Base-by-base conservation (phyloP, 2,329 filamentous ascomycete species). In the Arthrobotrys entomopaga region DNA sequence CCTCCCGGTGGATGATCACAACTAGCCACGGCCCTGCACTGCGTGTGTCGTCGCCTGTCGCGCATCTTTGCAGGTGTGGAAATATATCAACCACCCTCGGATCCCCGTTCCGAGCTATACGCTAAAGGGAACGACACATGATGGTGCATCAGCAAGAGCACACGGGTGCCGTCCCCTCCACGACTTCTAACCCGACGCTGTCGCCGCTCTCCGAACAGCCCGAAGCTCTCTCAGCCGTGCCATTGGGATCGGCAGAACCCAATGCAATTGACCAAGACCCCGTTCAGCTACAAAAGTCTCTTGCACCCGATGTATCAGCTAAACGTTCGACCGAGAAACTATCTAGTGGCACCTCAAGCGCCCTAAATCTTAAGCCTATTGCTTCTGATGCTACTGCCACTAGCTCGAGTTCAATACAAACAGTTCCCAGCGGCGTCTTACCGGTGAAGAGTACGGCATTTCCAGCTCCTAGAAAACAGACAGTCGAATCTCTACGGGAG, bases 401-500 rank as follows among this genome's bases (percentile, higher is more conserved):
- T 3, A 53, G 38, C 38, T 57, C 54, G 34, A 42, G 4, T 19
- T 43, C 10, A 15, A n/a, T 10, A 11, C 26, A 20, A 10, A 3
- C 34, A 1, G 34, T 20, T 15, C 42, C 54, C 16, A 26, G 34
- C 20, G n/a, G 16, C 34, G 11, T 43, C 40, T 16, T 42, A 2
- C n/a, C 50, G 13, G 42, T 48, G 24, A 64, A 64, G 20, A 48
- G 38, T 46, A 8, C 60, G 6, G 43, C 59, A 8, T 70, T 63
- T 15, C 65, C 69, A 11, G 54, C 57, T 13, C 61, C 63, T n/a
- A 42, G 42, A 34, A 65, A 65, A 20, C 69, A 66, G 20, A 73
- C 69, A 11, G 61, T 73, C 49, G 69, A 73, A 22, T 61, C 69
- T 46, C 20, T 73, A 19, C 54, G 69, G 20, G 69, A 73, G 61